Base-by-base conservation (phyloP, 805 yeast species). In the Naumovozyma castellii region DNA sequence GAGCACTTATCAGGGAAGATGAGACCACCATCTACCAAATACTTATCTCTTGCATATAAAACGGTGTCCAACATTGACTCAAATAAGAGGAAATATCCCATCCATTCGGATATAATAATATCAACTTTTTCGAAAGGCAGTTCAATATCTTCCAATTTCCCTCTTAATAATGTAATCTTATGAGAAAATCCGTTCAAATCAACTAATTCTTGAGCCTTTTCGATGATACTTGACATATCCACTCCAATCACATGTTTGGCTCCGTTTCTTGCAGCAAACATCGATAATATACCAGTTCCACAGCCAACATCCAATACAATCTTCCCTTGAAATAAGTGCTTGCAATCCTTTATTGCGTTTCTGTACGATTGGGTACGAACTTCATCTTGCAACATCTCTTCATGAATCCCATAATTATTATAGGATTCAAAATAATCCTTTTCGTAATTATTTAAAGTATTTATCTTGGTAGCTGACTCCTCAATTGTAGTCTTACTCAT, bases 241-340 rank as follows among this genome's bases (percentile, higher is more conserved):
- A 92, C 97, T 36, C 95, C 95, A 62, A 87, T 82, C 39, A 92
- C 98, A 59, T 87, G 97, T 62, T 87, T 86, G 47, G 98, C 98
- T 48, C 98, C 99, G n/a, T 97, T 94, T 59, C 80, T 81, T 37
- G 90, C 96, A 14, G 97, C 97, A 71, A 92, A 92, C 95, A 92
- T 85, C 18, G 97, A 88, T 46, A 92, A 68, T 50, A 92, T 87
- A 51, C 98, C 99, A 17, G 98, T 92, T 51, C 99, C 99, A 65
- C 98, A 94, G 36, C 99, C 99, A 42, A 92, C 98, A 66, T 92
- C 99, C 42, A 92, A 70, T 5, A 92, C 99, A 45, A 90, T 67
- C 69, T 92, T 92, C 64, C 78, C 97, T 62, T 87, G 86, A 71
- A 92, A 90, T 40, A 86, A 67, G 50, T 81, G 83, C 54, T 80